Evolutionary conservation across 2,329 filamentous ascomycete species (phyloP), one percentile per base, ranked within the genome.

Genomic region (Epichloe gansuensis): DNA sequence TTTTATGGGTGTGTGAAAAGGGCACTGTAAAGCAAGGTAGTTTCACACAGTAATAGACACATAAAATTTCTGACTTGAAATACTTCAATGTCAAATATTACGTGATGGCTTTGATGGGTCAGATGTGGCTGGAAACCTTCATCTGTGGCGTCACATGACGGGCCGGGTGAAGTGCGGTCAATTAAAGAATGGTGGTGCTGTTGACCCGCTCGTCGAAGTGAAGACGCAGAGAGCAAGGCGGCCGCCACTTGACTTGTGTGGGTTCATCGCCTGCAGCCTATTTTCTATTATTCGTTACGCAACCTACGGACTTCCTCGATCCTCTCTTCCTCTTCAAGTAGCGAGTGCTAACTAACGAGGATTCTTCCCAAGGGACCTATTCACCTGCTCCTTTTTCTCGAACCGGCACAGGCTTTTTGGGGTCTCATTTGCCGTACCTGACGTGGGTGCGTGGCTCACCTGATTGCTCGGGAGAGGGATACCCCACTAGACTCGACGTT

Each of bases 141-240:
- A 43, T 57, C 39, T 6, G 57, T 56, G 57, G 55, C 59, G 56
- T 67, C 65, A 67, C 63, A 64, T 66, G 65, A 66, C 54, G 38
- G 23, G 5, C 12, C 58, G 64, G 62, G 31, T 59, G 54, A 65
- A 59, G 55, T 38, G 48, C 65, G 61, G 59, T 48, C 61, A 64
- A 65, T 57, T 46, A 25, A 42, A 31, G 17, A 41, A 34, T n/a
- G 9, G 1, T 31, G 31, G 31, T 17, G 48, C 42, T 6, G 41
- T 52, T 52, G 50, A 67, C 53, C 54, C 58, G 42, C 5, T 25
- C 2, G 17, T 21, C 17, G 17, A 21, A 21, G 17, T 21, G 15
- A 15, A 38, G 31, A 5, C 23, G 23, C 23, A 25, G 23, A 25
- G 23, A 25, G 28, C 7, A 12, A 31, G 44, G 13, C 11, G 41